These are phyloP conservation scores for Escallonia herrerae DNA, from an alignment of 129 eudicot genomes.

Conservation along the genomic window DNA sequence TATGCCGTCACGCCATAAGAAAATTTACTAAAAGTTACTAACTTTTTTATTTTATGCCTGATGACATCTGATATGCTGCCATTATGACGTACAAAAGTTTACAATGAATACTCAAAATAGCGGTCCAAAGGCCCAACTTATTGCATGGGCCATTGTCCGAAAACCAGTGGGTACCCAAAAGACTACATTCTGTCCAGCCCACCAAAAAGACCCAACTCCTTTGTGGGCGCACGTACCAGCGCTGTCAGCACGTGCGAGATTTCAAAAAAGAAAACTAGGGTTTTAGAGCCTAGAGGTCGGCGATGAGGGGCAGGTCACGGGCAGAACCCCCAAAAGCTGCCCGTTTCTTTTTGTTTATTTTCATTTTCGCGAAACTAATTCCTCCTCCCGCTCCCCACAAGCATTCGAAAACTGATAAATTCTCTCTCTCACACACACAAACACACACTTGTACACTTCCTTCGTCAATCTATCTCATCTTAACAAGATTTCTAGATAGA, in stretches of 20 bases:
- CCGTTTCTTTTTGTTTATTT: slow-evolving; percentile 6
- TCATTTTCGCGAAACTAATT: neutral
- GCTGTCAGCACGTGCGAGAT: slow-evolving; percentile 6
- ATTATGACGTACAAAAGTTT: too few relatives aligned
- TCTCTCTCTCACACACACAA: neutral
- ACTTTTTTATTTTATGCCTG: too few relatives aligned
- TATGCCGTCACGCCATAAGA: too few relatives aligned
- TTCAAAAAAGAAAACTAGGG: slow-evolving; percentile 21
- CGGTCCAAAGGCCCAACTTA: too few relatives aligned
- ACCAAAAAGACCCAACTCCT: too few relatives aligned
- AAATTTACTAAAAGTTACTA: too few relatives aligned
- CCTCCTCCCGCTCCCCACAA: slow-evolving; percentile 27
- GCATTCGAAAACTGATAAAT: slow-evolving; percentile 20
- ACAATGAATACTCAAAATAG: too few relatives aligned
- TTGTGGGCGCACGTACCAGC: neutral
- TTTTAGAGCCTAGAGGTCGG: slow-evolving; percentile 5
- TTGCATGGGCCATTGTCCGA: too few relatives aligned
- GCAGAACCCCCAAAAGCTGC: slow-evolving; percentile 10
- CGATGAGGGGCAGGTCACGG: slow-evolving; percentile 15
- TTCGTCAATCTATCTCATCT: slow-evolving; percentile 2
- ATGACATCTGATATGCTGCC: too few relatives aligned
- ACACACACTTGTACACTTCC: neutral
- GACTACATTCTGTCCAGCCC: too few relatives aligned
- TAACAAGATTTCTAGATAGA: neutral
- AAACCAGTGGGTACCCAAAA: too few relatives aligned